Evolutionary conservation across 2,329 filamentous ascomycete species (phyloP), one percentile per base, ranked within the genome.

Genomic region (Paraphaeosphaeria minitans): DNA sequence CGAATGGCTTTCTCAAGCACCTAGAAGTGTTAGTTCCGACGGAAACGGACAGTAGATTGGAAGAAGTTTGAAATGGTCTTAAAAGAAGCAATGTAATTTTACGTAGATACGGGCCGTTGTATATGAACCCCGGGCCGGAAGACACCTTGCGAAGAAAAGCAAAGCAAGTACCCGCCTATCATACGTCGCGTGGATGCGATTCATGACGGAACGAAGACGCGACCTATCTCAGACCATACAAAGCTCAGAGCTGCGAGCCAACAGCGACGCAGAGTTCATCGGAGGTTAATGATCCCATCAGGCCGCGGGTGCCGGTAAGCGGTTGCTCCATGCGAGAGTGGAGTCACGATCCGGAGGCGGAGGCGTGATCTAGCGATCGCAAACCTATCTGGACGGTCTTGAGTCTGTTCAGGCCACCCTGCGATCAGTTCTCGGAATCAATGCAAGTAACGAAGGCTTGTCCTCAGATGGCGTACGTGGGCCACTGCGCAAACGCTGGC

Each of bases 281-380:
- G 31, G 45, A 29, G 33, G 14, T 22, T 45, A 49, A 31, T 24
- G 53, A 49, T 41, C 39, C 39, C 51, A 24, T 22, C n/a, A 19
- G 27, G 7, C 31, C 39, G 6, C 24, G 24, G 24, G 24, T 27
- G 53, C 33, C 6, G 6, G 29, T 31, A 31, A 31, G 29, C 33
- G 24, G 46, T 56, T 50, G 27, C 33, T 41, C 29, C 43, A 56
- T 35, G 54, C 43, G 46, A 33, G n/a, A 33, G 54, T 51, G 43
- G 46, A 50, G 54, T 19, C 46, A 16, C 19, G 45, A 56, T 56
- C 19, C 45, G 14, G 35, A 37, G 35, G 39, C 10, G 33, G 14
- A 37, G 39, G 33, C 42, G 12, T 48, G 46, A 51, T 24, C 21
- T 33, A 24, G 42, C 31, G 43, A 48, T 55, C 53, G 53, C 35